These are phyloP conservation scores for Xylaria nigripes DNA, from an alignment of 495 filamentous ascomycete genomes.

Conservation along the genomic window DNA sequence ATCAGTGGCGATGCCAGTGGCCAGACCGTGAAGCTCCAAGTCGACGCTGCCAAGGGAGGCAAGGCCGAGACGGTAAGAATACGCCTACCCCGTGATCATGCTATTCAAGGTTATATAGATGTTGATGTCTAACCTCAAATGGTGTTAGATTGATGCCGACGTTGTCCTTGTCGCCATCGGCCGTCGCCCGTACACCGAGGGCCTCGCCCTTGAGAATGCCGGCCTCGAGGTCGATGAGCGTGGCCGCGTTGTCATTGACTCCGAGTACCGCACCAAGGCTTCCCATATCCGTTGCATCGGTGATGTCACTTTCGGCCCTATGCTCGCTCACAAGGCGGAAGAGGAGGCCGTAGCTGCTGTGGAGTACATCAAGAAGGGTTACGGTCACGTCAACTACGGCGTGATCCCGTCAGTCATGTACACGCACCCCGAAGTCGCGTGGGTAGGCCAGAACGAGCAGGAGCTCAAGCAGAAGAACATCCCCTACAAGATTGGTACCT, in stretches of 20 bases:
- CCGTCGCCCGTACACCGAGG: conserved; percentile 86
- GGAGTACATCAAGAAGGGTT: conserved; percentile 94
- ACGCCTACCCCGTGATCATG: not conserved
- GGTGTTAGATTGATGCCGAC: conserved; percentile 72
- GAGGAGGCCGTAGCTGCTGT: conserved; percentile 92
- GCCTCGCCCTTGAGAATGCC: conserved; percentile 86
- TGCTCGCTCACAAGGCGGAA: conserved; percentile 99
- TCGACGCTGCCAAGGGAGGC: conserved; percentile 93
- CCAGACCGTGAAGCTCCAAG: conserved; percentile 64
- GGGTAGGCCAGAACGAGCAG: conserved; percentile 97
- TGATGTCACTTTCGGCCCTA: conserved; percentile 95
- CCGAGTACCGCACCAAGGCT: conserved; percentile 94
- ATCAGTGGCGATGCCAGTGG: conserved; percentile 70
- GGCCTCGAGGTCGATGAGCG: conserved; percentile 90
- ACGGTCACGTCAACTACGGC: conserved; percentile 98
- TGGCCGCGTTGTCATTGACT: conserved; percentile 92
- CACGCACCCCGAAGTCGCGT: conserved; percentile 95
- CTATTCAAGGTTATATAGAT: not conserved
- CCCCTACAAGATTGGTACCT: conserved; percentile 83
- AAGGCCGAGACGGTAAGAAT: conserved; percentile 75
- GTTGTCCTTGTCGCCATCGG: conserved; percentile 97
- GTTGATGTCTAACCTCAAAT: conserved; percentile 8
- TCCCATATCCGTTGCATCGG: conserved; percentile 95
- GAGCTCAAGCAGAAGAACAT: conserved; percentile 84
- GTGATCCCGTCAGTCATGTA: conserved; percentile 99